These are phyloP conservation scores for Fusarium concolor DNA, from an alignment of 2,329 filamentous ascomycete species.

Conservation along the genomic window DNA sequence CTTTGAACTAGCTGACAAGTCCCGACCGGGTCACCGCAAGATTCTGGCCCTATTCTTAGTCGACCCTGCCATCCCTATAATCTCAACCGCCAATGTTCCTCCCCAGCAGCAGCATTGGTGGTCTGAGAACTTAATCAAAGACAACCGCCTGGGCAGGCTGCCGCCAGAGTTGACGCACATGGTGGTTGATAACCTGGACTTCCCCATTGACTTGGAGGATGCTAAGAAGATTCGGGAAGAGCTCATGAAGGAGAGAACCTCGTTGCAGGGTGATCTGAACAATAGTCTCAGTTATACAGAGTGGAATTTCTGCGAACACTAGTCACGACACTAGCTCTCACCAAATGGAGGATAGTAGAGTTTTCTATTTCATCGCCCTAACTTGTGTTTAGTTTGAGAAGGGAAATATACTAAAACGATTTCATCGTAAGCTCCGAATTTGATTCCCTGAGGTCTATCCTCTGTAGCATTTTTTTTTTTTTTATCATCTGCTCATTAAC, in stretches of 20 bases:
- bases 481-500: no score
- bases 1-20: conserved; percentile 64
- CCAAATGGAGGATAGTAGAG: no score
- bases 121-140: conserved; percentile 4
- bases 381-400: no score
- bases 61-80: conserved; percentile 62
- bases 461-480: no score
- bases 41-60: conserved; percentile 71
- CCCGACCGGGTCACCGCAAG: conserved; percentile 67
- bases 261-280: conserved; percentile 1
- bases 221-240: conserved; percentile 29
- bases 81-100: conserved; percentile 59
- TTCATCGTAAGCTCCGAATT: no score
- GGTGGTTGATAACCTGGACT: conserved; percentile 31
- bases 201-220: conserved; percentile 29
- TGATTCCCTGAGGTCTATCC: no score
- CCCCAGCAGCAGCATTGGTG: conserved; percentile 58
- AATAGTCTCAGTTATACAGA: background rate
- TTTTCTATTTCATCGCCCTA: no score
- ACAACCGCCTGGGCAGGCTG: conserved; percentile 13
- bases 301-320: conserved; percentile 39
- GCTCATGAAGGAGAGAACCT: conserved; percentile 30
- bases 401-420: no score
- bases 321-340: background rate
- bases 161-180: conserved; percentile 30